phyloP scores from a whole-genome alignment of 1,284 basidiomycete species.

The Lentinus polychrous region DNA sequence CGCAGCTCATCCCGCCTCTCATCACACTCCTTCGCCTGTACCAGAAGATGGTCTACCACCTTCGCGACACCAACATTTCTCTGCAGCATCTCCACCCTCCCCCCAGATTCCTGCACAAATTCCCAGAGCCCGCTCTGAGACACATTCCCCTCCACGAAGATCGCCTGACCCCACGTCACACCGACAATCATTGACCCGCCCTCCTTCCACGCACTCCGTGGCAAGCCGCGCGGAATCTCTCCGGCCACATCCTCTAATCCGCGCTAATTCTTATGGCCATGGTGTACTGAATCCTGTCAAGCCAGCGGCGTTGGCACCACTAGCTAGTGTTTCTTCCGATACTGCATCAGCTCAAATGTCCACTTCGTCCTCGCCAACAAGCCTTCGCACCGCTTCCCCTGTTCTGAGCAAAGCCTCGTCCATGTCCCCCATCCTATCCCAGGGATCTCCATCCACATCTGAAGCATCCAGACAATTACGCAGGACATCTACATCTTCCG shows the following conservation, averaged over 20 bases:
- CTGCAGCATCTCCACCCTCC: conserved; percentile 15
- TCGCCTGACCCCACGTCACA: conserved; percentile 24
- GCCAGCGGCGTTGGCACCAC: conserved; percentile 52
- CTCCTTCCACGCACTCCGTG: conserved; percentile 56
- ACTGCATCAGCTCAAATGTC: conserved; percentile 38
- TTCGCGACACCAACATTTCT: conserved; percentile 15
- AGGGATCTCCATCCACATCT: conserved; percentile 23
- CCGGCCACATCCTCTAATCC: conserved; percentile 69
- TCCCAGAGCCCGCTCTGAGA: conserved; percentile 33
- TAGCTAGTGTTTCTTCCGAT: conserved; percentile 49
- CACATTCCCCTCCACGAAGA: conserved; percentile 33
- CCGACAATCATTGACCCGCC: conserved; percentile 41
- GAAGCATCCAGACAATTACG: conserved; percentile 29
- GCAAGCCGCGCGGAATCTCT: conserved; percentile 33
- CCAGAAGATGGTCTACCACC: conserved; percentile 2
- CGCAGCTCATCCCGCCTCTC: conserved; percentile 10
- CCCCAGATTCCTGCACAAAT: conserved; percentile 19
- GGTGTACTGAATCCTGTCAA: conserved; percentile 29
- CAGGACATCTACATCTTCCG: conserved; percentile 61
- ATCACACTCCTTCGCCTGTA: conserved; percentile 8
- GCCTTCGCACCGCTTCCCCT: conserved; percentile 23
- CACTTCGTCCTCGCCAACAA: conserved; percentile 30
- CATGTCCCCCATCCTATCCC: conserved; percentile 19
- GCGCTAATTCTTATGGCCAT: conserved; percentile 58
- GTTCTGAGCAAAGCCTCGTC: conserved; percentile 27